These are phyloP conservation scores for Trametes maxima DNA, from an alignment of 768 basidiomycete genomes.

Conservation along the genomic window DNA sequence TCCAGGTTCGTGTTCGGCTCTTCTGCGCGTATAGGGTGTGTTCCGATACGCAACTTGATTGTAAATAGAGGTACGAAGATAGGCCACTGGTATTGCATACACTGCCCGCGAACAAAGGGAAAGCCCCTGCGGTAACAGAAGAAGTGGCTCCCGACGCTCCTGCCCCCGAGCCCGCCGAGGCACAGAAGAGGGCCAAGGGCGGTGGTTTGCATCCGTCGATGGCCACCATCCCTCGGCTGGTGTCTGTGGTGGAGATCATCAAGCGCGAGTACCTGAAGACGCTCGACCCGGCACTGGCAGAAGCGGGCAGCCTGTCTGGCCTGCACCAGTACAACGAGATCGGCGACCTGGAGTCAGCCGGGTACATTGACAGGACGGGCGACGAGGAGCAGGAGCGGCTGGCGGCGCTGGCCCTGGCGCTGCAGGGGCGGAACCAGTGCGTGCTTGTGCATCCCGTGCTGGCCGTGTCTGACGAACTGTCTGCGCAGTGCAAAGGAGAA, in stretches of 20 bases:
- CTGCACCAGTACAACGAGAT: conserved; percentile 81
- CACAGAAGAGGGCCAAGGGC: conserved; percentile 21
- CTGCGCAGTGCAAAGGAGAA: conserved; percentile 51
- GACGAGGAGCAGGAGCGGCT: conserved; percentile 40
- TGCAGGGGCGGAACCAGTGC: conserved; percentile 65
- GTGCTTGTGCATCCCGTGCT: conserved; percentile 28
- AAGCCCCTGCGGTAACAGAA: neutral
- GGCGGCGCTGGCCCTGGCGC: conserved; percentile 35
- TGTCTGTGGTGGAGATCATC: conserved; percentile 82
- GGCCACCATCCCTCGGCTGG: conserved; percentile 57
- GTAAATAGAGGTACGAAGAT: conserved; percentile 47
- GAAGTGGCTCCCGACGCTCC: conserved; percentile 1
- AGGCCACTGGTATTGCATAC: conserved; percentile 62
- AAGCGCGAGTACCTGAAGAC: conserved; percentile 75
- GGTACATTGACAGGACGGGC: conserved; percentile 23
- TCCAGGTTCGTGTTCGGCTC: conserved; percentile 32
- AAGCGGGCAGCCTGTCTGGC: conserved; percentile 44
- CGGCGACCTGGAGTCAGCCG: conserved; percentile 53
- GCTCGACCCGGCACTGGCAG: conserved; percentile 45
- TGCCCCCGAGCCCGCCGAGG: conserved; percentile 13
- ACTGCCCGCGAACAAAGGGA: conserved; percentile 41
- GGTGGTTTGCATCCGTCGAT: conserved; percentile 37
- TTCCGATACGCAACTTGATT: neutral
- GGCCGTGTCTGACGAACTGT: neutral
- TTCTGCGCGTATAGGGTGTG: too few species aligned